Evolutionary conservation across 441 rosid genomes (phyloP).

Genomic region (Isatis lusitanica): DNA sequence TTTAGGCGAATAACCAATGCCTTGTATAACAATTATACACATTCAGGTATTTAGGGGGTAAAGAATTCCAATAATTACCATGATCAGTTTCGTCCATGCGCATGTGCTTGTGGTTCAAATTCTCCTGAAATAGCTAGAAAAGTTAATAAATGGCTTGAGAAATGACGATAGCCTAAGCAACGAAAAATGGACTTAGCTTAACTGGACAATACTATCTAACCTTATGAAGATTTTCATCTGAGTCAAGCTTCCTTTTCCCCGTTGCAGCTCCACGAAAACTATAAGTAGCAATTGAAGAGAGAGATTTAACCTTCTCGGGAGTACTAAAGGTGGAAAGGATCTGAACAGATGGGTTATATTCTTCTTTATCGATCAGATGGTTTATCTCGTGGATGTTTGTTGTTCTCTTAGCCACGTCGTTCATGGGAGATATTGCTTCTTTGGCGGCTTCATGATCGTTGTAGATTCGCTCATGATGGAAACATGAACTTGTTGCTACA

Average conservation of each 20-base stretch:
- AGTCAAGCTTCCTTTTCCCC: conserved; percentile 58
- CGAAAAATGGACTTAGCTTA: not conserved
- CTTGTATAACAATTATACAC: not conserved
- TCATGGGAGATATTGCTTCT: conserved; percentile 32
- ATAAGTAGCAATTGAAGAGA: conserved; percentile 21
- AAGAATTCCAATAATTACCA: not conserved
- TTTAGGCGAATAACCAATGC: not conserved
- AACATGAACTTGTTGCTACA: conserved; percentile 43
- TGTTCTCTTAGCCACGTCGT: conserved; percentile 33
- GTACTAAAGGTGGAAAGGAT: conserved; percentile 11
- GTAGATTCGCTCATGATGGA: conserved; percentile 41
- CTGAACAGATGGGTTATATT: conserved; percentile 20
- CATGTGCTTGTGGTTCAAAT: conserved; percentile 45
- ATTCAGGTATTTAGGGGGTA: not conserved
- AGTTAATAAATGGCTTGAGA: conserved; percentile 11
- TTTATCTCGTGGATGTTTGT: conserved; percentile 12
- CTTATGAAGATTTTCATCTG: conserved; percentile 36
- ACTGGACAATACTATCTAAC: conserved; percentile 34
- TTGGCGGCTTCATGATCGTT: conserved; percentile 40
- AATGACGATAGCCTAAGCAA: not conserved
- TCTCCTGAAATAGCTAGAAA: conserved; percentile 53
- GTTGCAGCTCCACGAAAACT: conserved; percentile 33
- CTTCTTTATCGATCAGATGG: conserved; percentile 15
- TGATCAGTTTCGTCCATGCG: conserved; percentile 37
- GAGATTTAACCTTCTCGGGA: conserved; percentile 34